Evolutionary conservation across 2,329 filamentous ascomycete species (phyloP), one percentile per base, ranked within the genome.

Genomic region (Lasiodiplodia sp.): DNA sequence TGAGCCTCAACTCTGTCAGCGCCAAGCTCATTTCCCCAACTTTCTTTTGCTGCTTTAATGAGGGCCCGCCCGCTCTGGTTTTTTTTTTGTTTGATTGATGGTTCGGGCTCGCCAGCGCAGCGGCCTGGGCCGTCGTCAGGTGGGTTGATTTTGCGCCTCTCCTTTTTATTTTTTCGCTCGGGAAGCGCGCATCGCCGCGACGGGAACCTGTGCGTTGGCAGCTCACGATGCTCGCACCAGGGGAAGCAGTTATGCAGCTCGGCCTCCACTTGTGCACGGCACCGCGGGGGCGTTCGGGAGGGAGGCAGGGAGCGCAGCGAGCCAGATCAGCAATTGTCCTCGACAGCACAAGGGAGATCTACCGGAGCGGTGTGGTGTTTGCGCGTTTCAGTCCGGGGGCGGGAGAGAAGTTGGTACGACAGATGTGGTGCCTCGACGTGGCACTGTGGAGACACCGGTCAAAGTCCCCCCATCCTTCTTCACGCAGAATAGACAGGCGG

Each of bases 151-250:
- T 23, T 47, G 18, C 31, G 4, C 16, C 28, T 37, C 47, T 49
- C 58, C 58, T 34, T 49, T 58, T 40, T 40, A 34, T 34, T 58
- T 40, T 62, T 38, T 37, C 16, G n/a, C 47, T 64, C 60, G 60
- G 47, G 60, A 64, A 64, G 60, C 60, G 60, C 60, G 60, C 60
- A 64, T 64, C 60, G 60, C 58, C 23, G 44, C 55, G 60, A 44
- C 60, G 60, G 60, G 60, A 64, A 64, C 60, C 60, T 64, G 60
- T 64, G 60, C 60, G 60, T 37, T 64, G 60, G 60, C 60, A 64
- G 21, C n/a, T 38, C 58, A 37, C 38, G 38, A 58, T 58, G 56
- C 34, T 58, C 40, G 34, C 56, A 37, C 40, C 21, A 37, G 23
- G 51, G 21, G 25, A 31, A 38, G 44, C 18, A 23, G 44, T 64